These are phyloP conservation scores for Gossypium schwendimanii DNA, from an alignment of 441 rosid species.

Conservation along the genomic window DNA sequence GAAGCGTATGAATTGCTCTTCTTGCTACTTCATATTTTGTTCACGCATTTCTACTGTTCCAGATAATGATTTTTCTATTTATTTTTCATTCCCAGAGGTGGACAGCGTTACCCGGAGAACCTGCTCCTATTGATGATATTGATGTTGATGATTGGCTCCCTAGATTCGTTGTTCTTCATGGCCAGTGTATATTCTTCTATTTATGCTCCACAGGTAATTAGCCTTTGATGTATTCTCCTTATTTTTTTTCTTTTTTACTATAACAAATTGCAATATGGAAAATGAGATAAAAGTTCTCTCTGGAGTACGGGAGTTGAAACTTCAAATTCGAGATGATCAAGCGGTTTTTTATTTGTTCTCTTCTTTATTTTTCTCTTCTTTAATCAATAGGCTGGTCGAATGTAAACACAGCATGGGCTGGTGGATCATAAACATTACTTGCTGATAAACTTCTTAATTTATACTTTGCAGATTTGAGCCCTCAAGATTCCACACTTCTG, in stretches of 20 bases:
- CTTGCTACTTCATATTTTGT: background rate
- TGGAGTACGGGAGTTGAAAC: background rate
- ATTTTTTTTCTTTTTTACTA: background rate
- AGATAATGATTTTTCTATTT: background rate
- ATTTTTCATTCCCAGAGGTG: conserved; percentile 50
- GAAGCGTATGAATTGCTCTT: conserved; percentile 49
- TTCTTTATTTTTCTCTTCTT: too few species aligned
- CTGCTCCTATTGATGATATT: conserved; percentile 75
- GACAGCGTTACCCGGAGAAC: conserved; percentile 92
- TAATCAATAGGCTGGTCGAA: background rate
- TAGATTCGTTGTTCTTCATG: conserved; percentile 87
- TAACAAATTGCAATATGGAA: background rate
- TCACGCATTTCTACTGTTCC: conserved; percentile 1
- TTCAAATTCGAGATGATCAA: background rate
- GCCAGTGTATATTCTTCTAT: conserved; percentile 77
- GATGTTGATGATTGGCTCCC: conserved; percentile 99
- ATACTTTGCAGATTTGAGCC: conserved; percentile 67
- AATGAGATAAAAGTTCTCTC: background rate
- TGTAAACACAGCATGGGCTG: background rate
- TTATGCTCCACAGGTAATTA: conserved; percentile 60
- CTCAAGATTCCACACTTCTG: conserved; percentile 79
- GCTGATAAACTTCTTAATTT: background rate
- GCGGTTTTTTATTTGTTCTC: background rate
- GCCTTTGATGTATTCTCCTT: background rate
- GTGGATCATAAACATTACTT: background rate